Evolutionary conservation across 495 filamentous ascomycete species (phyloP), one percentile per base, ranked within the genome.

Genomic region (Usnea hakonensis): DNA sequence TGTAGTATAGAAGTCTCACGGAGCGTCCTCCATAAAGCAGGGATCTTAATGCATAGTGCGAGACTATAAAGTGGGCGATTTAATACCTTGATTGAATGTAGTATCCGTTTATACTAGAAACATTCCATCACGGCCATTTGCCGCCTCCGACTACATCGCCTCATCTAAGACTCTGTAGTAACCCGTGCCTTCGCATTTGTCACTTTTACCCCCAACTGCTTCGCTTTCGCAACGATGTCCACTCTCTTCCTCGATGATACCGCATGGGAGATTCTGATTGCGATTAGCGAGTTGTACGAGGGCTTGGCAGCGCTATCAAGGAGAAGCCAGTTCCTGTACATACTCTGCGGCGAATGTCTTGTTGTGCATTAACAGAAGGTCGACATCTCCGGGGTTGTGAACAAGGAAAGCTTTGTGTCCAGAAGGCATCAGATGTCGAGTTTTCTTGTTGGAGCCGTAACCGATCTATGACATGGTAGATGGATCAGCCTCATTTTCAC

Each of bases 321-420:
- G 1, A 55, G 10, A 1, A 28, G 21, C 38, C 7, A 26, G 33
- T 41, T 5, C 1, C 5, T 60, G 52, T 40, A 84, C 91, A 72
- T 88, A 97, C 94, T 97, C 95, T 73, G 94, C 94, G 75, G 94
- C 94, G 80, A 86, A 96, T 76, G 90, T 96, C 76, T 87, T 87
- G 88, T 97, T 97, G 87, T 98, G 95, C 94, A 98, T 98, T 64
- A 98, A 85, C 69, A 98, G 89, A 65, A 98, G 87, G 80, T 97
- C 93, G 73, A 98, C 87, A 73, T 97, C 95, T 74, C 85, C 80
- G 77, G 86, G 75, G 85, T 97, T 97, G 84, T 90, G 87, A 79
- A 98, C 94, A 75, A 97, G 87, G 87, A 98, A 98, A 63, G 94
- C 91, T 85, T 97, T 97, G 87, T 97, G 94, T 80, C 94, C 94